These are phyloP conservation scores for Lachancea meyersii DNA, from an alignment of 805 yeast genomes.

Conservation along the genomic window DNA sequence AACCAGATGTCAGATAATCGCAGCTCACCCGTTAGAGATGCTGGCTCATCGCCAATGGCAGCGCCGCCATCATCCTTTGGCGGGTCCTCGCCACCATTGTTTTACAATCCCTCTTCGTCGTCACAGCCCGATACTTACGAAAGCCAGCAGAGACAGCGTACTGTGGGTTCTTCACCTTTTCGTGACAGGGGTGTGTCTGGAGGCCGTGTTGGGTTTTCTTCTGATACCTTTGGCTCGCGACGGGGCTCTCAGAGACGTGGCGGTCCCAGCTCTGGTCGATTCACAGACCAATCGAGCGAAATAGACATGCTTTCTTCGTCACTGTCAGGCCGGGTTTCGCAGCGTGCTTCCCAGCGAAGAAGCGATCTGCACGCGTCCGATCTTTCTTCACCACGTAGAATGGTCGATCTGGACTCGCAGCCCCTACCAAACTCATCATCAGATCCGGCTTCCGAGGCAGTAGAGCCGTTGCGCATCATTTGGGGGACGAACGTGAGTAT, in stretches of 20 bases:
- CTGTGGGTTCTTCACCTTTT: conserved; percentile 41
- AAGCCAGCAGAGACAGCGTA: conserved; percentile 14
- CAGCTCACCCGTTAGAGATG: conserved; percentile 14
- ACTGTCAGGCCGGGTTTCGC: conserved; percentile 37
- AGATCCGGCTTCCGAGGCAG: conserved; percentile 35
- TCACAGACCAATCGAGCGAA: conserved; percentile 42
- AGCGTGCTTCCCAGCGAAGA: conserved; percentile 48
- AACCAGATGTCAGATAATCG: conserved; percentile 8
- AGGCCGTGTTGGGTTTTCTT: conserved; percentile 18
- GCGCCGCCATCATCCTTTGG: conserved; percentile 18
- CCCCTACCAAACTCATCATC: conserved; percentile 22
- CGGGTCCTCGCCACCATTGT: conserved; percentile 31
- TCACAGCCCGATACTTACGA: conserved; percentile 29
- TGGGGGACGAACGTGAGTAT: conserved; percentile 99
- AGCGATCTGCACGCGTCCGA: conserved; percentile 76
- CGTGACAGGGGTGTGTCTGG: conserved; percentile 38
- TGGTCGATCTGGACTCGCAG: conserved; percentile 42
- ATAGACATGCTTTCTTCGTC: conserved; percentile 27
- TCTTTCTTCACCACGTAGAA: conserved; percentile 65
- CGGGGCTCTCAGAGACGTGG: conserved; percentile 14
- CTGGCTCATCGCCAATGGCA: conserved; percentile 29
- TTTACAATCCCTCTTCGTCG: conserved; percentile 29
- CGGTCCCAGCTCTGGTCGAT: conserved; percentile 29
- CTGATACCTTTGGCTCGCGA: conserved; percentile 23
- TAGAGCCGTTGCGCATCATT: conserved; percentile 82